Evolutionary conservation across 495 filamentous ascomycete species (phyloP), one percentile per base, ranked within the genome.

Genomic region (Apiosordaria backusii): DNA sequence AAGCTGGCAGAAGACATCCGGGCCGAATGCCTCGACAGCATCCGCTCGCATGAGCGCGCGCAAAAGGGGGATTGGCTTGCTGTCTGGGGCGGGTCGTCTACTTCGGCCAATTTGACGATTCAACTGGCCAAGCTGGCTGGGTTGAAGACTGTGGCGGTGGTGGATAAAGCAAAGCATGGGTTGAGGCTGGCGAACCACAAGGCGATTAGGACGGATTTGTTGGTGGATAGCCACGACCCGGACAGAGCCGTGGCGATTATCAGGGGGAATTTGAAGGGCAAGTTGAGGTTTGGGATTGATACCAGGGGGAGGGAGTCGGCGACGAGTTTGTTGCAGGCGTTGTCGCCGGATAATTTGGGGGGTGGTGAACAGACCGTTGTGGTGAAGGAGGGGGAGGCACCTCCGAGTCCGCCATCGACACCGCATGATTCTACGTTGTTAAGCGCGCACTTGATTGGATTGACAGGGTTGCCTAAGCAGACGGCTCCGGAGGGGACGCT

Each of bases 71-170:
- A 90, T 27, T 91, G 87, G 88, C 72, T 91, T 63, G 86, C 82
- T 13, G 84, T 90, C 16, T 91, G 88, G 88, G 88, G 87, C 68
- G 88, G 83, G 19, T 87, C 86, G 1, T 88, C 87, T 50, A 88
- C 83, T 1, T 87, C 86, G 4, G 88, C 87, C 0, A 80, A 82
- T 58, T 74, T 86, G 26, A 81, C 84, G 9, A 72, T 88, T 16
- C 87, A 90, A 73, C 75, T 90, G 6, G 87, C 86, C 18, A 86
- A 85, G 50, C 77, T 88, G 0, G 81, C 80, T 16, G 85, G 86
- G 0, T 71, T 91, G 4, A 79, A 80, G 27, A 83, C 87, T 1
- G 83, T 88, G 19, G 79, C 79, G 29, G 77, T 90, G 0, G 86
- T 85, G 4, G 86, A 90, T 74, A 78, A 80, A n/a, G 85, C 83